A percentile compares a stretch with the other conserved stretches of the same genome.
Conservation (phyloP, 345 rosid genomes). For the Eucalyptus tenuipes region DNA sequence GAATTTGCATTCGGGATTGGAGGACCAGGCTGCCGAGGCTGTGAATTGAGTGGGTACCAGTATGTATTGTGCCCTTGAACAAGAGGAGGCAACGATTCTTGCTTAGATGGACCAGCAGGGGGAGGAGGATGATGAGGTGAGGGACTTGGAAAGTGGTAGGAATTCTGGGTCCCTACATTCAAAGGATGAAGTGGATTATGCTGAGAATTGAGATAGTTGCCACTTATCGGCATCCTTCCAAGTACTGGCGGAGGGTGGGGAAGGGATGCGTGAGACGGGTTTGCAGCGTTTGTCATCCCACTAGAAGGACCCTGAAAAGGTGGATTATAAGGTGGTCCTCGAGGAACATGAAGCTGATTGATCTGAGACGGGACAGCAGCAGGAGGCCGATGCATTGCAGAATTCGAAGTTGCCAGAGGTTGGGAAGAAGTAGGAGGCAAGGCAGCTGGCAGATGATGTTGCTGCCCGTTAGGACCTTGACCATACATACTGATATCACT, state of each 20-base stretch:
- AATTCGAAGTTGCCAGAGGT: neutral
- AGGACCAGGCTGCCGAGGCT: constrained; percentile 11
- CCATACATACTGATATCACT: constrained; percentile 7
- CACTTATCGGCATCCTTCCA: constrained; percentile 9
- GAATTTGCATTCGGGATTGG: constrained; percentile 11
- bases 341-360: constrained; percentile 17
- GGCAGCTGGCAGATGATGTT: neutral
- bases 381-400: neutral
- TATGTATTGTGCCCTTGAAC: constrained; percentile 12
- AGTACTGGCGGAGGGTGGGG: neutral
- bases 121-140: constrained; percentile 5
- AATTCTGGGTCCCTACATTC: constrained; percentile 7
- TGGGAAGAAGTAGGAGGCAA: neutral
- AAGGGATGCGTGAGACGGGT: constrained; percentile 14
- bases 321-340: neutral
- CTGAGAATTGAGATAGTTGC: constrained; percentile 14
- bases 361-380: constrained; percentile 1
- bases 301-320: constrained; percentile 16
- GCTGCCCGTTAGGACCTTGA: neutral
- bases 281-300: constrained; percentile 6
- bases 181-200: constrained; percentile 6
- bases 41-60: constrained; percentile 12
- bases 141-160: constrained; percentile 8
- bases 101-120: neutral
- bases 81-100: constrained; percentile 15